Percentiles rank a stretch among this genome's conserved stretches.
Conservation (phyloP, 441 rosid genomes). For the Erodium trifolium region DNA sequence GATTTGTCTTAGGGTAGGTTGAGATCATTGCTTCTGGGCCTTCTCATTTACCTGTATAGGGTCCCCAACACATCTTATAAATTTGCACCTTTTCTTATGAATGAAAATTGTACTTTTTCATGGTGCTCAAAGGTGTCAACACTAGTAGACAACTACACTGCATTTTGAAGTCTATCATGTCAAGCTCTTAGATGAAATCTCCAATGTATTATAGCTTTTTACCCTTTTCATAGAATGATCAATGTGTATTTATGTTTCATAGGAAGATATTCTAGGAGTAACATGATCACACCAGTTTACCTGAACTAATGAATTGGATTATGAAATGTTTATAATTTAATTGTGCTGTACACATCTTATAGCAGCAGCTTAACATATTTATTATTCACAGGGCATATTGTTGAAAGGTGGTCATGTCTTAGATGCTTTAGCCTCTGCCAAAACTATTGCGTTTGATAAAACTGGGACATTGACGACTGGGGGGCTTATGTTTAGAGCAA, state of each 20-base stretch:
- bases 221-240: neutral
- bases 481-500: conserved; percentile 78
- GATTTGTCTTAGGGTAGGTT: too few species aligned
- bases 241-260: neutral
- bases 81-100: neutral
- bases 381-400: conserved; percentile 59
- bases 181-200: neutral
- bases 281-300: neutral
- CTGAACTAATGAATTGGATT: neutral
- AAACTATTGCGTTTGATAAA: conserved; percentile 82
- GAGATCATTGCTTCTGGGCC: too few species aligned
- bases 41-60: neutral
- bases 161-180: neutral
- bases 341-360: neutral
- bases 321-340: neutral
- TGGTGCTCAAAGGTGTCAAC: neutral
- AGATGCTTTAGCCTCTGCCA: conserved; percentile 83
- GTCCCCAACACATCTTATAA: neutral
- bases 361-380: neutral
- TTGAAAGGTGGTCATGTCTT: conserved; percentile 82
- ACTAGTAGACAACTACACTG: neutral
- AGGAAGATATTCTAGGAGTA: neutral
- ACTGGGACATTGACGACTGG: conserved; percentile 91
- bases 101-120: neutral
- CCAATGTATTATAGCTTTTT: neutral